Evolutionary conservation across 257 asterid species (phyloP).

Genomic region (Nyctanthes arbortristis): DNA sequence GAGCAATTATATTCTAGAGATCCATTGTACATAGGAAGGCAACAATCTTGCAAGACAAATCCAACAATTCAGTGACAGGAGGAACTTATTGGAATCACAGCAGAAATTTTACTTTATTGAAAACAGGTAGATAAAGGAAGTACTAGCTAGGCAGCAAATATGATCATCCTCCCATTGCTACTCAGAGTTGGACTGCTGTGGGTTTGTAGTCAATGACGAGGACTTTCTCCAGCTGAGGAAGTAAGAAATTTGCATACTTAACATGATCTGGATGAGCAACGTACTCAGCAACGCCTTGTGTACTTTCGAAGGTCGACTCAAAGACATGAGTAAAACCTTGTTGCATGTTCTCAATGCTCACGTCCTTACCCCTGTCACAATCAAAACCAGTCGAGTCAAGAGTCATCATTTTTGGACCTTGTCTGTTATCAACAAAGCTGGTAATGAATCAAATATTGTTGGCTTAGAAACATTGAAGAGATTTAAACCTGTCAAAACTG

Average conservation of each 20-base stretch:
- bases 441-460: not conserved
- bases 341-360: constrained; percentile 68
- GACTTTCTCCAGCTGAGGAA: constrained; percentile 66
- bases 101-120: not conserved
- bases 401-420: not conserved
- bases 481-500: not conserved
- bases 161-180: not conserved
- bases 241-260: constrained; percentile 46
- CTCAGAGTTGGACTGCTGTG: constrained; percentile 42
- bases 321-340: constrained; percentile 94
- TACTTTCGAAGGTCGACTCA: constrained; percentile 79
- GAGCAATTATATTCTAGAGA: not conserved
- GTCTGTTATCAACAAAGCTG: not conserved
- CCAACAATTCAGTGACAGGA: not conserved
- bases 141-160: not conserved
- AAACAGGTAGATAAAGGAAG: not conserved
- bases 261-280: constrained; percentile 63
- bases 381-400: constrained; percentile 16
- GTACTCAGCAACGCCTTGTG: constrained; percentile 75
- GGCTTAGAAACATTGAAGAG: not conserved
- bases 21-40: not conserved
- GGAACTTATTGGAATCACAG: not conserved
- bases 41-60: not conserved
- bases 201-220: constrained; percentile 74
- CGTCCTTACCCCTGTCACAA: constrained; percentile 74